Evolutionary conservation across 2,329 filamentous ascomycete genomes (phyloP).

Genomic region (Microthyrium microscopicum): DNA sequence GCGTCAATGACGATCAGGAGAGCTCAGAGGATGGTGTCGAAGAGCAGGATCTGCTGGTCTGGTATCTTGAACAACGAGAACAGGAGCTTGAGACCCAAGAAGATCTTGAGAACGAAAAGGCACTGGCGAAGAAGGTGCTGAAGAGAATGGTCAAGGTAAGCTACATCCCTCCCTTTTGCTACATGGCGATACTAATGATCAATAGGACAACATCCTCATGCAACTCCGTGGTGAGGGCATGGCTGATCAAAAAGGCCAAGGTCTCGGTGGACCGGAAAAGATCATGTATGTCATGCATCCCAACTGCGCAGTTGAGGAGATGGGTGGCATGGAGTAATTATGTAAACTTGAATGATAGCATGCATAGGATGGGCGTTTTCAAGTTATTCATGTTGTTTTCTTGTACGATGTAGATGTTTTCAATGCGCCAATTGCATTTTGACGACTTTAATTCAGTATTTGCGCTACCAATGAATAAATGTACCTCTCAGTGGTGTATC

Average conservation of each 20-base stretch:
- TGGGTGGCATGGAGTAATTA: too few species aligned
- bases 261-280: constrained; percentile 26
- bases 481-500: too few species aligned
- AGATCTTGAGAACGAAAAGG: constrained; percentile 59
- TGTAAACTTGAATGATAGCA: too few species aligned
- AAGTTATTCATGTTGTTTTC: too few species aligned
- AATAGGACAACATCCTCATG: constrained; percentile 42
- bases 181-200: constrained; percentile 1
- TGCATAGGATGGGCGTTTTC: too few species aligned
- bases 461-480: too few species aligned
- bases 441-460: too few species aligned
- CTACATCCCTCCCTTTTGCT: constrained; percentile 9
- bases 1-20: constrained; percentile 66
- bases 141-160: constrained; percentile 91
- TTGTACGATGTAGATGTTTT: too few species aligned
- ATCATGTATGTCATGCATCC: constrained; percentile 83
- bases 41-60: constrained; percentile 62
- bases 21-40: constrained; percentile 65
- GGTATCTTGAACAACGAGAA: constrained; percentile 89
- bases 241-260: constrained; percentile 55
- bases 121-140: constrained; percentile 65
- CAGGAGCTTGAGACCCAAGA: constrained; percentile 66
- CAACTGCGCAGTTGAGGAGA: constrained; percentile 67
- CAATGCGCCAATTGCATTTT: too few species aligned
- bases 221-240: constrained; percentile 67